Evolutionary conservation across 23 red algal species (phyloP).

Genomic region (Gracilariopsis chorda): DNA sequence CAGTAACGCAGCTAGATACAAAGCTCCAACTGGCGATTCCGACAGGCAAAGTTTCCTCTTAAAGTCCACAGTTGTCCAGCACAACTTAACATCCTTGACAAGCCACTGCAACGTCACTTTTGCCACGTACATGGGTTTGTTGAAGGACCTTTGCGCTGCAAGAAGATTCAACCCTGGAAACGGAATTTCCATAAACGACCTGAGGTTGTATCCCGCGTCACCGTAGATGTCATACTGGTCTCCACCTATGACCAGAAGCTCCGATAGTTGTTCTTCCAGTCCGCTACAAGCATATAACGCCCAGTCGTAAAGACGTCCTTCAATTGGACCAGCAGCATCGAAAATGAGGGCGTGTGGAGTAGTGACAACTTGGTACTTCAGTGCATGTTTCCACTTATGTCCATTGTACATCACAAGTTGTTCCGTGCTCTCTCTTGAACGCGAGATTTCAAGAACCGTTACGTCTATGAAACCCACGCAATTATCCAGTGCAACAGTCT

Average conservation of each 20-base stretch:
- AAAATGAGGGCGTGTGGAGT: slow-evolving; percentile 16
- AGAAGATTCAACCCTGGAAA: neutral
- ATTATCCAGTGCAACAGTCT: too few relatives aligned
- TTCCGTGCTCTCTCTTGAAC: too few relatives aligned
- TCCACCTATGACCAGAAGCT: neutral
- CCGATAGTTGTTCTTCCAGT: neutral
- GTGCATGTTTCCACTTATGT: neutral
- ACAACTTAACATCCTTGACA: neutral
- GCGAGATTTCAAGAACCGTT: too few relatives aligned
- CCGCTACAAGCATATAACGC: neutral
- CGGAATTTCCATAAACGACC: neutral
- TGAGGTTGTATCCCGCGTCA: neutral
- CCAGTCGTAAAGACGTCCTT: neutral
- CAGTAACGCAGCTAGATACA: neutral
- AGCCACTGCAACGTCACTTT: slow-evolving; percentile 3
- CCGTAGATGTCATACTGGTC: neutral
- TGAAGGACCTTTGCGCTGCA: neutral
- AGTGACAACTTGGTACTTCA: neutral
- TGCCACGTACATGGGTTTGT: neutral
- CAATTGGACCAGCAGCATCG: neutral
- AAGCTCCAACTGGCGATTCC: neutral
- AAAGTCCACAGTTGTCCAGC: neutral
- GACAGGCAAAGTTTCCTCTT: neutral
- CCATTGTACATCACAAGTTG: too few relatives aligned
- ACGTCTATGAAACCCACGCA: too few relatives aligned